Base-by-base conservation (phyloP, 78 protist genomes). In the Monocercomonoides exilis region DNA sequence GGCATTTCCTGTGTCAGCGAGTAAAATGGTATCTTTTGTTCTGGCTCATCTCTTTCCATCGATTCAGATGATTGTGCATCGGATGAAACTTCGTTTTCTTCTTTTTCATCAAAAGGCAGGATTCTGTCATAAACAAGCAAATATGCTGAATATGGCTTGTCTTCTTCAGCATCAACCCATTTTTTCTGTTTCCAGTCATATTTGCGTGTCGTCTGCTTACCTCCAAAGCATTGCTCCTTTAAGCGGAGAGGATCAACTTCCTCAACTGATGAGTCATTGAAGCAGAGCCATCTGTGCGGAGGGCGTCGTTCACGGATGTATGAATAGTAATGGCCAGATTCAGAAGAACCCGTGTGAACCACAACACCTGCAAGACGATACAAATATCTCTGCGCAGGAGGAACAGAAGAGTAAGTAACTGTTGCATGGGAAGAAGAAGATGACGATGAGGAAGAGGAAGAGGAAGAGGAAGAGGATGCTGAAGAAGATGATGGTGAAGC, bases 291-390 rank as follows among this genome's bases (percentile, higher is more conserved):
- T 6, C 38, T 64, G 44, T 0, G 80, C 38, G 80, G 43, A n/a
- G 21, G 36, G 2, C 21, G 43, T 1, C 93, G 88, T 77, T 94
- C 96, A 44, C 87, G 64, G 87, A 92, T 91, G 85, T 89, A 92
- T 34, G 96, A 85, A 46, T 92, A 93, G 89, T 95, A 95, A 45
- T 95, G 97, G 35, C 97, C 97, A 0, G 92, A 91, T 43, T 95
- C 97, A 1, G 96, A 90, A 0, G 96, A 94, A 35, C 97, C 97
- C 44, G 91, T 85, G 88, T 95, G 97, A 3, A 95, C 92, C 6
- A 95, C 90, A 45, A 95, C 88, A 32, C 97, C 97, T n/a, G 42
- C 79, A 4, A 95, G 85, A n/a, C 89, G 90, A 70, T 93, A 95
- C 32, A 82, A 41, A 43, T 89, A 92, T n/a, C n/a, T n/a, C n/a